Conservation (phyloP, 805 yeast genomes). For the Kurtzmaniella fragi region DNA sequence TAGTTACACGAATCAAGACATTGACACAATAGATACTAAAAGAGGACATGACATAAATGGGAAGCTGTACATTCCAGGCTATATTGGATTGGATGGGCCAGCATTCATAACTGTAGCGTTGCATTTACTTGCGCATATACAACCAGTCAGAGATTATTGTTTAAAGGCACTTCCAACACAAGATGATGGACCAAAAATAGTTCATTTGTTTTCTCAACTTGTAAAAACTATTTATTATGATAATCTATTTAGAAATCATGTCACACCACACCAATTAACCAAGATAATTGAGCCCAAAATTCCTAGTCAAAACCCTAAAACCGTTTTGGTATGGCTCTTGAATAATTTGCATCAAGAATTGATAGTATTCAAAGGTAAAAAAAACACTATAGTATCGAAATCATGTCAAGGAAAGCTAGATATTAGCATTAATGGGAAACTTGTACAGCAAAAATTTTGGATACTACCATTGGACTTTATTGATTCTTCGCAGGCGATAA, state of each 20-base stretch:
- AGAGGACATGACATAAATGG: slow-evolving; percentile 39
- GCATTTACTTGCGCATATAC: slow-evolving; percentile 51
- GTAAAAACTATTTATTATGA: slow-evolving; percentile 63
- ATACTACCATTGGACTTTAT: slow-evolving; percentile 58
- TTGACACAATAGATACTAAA: slow-evolving; percentile 21
- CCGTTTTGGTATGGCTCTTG: slow-evolving; percentile 56
- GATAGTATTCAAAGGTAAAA: slow-evolving; percentile 6
- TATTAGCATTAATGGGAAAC: slow-evolving; percentile 14
- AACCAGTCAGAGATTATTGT: slow-evolving; percentile 37
- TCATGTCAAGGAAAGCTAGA: slow-evolving; percentile 52
- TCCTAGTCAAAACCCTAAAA: slow-evolving; percentile 36
- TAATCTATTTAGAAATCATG: slow-evolving; percentile 51
- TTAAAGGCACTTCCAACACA: slow-evolving; percentile 4
- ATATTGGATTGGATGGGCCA: slow-evolving; percentile 54
- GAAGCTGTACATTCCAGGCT: slow-evolving; percentile 54
- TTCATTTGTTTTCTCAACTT: slow-evolving; percentile 41
- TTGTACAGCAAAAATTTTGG: slow-evolving; percentile 37
- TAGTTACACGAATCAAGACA: slow-evolving; percentile 28
- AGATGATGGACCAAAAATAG: neutral
- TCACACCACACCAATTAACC: slow-evolving; percentile 64
- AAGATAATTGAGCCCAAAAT: slow-evolving; percentile 16
- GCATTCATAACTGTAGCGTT: slow-evolving; percentile 56
- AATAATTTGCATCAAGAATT: slow-evolving; percentile 36
- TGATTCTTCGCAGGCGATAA: neutral
- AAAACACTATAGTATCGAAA: slow-evolving; percentile 22